Percentiles rank a stretch among this genome's conserved stretches.
phyloP scores from a whole-genome alignment of 2,329 filamentous ascomycete species.

The Hypoxylon sp. region DNA sequence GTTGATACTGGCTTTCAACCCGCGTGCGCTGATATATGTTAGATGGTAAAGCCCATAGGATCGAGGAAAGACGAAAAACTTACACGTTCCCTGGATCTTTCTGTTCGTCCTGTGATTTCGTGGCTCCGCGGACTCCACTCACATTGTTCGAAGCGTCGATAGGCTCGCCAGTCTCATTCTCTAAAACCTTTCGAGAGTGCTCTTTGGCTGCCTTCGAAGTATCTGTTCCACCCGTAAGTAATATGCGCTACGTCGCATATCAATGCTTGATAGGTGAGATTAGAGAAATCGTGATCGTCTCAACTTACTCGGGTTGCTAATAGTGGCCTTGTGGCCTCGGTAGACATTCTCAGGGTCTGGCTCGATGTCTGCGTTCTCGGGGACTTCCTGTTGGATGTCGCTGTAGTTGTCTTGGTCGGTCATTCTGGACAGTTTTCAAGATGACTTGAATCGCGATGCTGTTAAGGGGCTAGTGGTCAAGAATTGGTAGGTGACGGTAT shows the following conservation, averaged over 20 bases:
- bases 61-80: neutral
- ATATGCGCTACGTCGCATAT: neutral
- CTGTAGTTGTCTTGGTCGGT: constrained; percentile 37
- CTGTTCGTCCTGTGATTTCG: constrained; percentile 2
- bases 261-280: neutral
- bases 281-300: neutral
- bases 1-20: constrained; percentile 28
- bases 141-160: constrained; percentile 18
- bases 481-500: neutral
- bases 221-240: neutral
- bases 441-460: neutral
- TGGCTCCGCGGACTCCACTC: constrained; percentile 1
- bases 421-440: constrained; percentile 5
- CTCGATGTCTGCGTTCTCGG: constrained; percentile 11
- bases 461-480: neutral
- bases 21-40: constrained; percentile 4
- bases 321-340: constrained; percentile 28
- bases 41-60: neutral
- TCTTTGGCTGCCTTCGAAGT: constrained; percentile 29
- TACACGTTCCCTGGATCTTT: constrained; percentile 31
- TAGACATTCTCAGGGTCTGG: constrained; percentile 27
- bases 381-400: constrained; percentile 34
- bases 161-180: constrained; percentile 13
- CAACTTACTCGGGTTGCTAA: constrained; percentile 32
- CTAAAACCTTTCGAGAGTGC: constrained; percentile 18